Evolutionary conservation across 495 filamentous ascomycete genomes (phyloP).

Genomic region (Annulohypoxylon moriforme): DNA sequence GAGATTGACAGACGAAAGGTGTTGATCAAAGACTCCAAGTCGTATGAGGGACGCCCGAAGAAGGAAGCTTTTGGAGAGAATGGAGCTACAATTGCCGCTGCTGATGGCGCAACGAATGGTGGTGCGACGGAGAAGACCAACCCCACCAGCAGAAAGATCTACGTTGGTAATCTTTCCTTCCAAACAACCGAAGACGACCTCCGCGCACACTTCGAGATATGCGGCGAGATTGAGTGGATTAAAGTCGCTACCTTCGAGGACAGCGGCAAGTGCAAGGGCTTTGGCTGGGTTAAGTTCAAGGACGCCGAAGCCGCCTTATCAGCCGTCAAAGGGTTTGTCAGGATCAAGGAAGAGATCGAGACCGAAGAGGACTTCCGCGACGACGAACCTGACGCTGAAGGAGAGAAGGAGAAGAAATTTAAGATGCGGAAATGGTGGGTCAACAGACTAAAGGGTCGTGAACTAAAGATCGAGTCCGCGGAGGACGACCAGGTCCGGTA

Average conservation of each 20-base stretch:
- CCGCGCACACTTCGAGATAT: constrained; percentile 80
- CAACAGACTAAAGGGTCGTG: constrained; percentile 80
- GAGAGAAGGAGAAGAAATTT: constrained; percentile 59
- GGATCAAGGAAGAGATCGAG: constrained; percentile 66
- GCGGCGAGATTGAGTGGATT: constrained; percentile 80
- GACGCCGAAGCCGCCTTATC: constrained; percentile 76
- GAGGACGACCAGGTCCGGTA: constrained; percentile 89
- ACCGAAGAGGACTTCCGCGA: constrained; percentile 69
- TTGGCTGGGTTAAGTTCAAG: constrained; percentile 92
- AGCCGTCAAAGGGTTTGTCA: constrained; percentile 84
- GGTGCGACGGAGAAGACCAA: constrained; percentile 56
- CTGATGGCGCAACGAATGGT: constrained; percentile 59
- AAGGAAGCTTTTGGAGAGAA: constrained; percentile 56
- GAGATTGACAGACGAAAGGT: constrained; percentile 79
- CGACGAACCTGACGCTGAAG: constrained; percentile 58
- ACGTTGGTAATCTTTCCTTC: constrained; percentile 92
- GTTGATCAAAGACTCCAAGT: constrained; percentile 90
- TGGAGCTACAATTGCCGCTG: constrained; percentile 19
- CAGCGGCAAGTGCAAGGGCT: constrained; percentile 96
- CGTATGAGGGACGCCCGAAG: constrained; percentile 79
- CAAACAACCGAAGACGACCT: constrained; percentile 84
- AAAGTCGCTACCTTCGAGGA: constrained; percentile 97
- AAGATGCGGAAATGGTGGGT: constrained; percentile 81
- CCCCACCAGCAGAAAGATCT: constrained; percentile 80
- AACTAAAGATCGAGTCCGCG: constrained; percentile 89